phyloP scores from a whole-genome alignment of 768 basidiomycete genomes.

The Paxillus involutus region DNA sequence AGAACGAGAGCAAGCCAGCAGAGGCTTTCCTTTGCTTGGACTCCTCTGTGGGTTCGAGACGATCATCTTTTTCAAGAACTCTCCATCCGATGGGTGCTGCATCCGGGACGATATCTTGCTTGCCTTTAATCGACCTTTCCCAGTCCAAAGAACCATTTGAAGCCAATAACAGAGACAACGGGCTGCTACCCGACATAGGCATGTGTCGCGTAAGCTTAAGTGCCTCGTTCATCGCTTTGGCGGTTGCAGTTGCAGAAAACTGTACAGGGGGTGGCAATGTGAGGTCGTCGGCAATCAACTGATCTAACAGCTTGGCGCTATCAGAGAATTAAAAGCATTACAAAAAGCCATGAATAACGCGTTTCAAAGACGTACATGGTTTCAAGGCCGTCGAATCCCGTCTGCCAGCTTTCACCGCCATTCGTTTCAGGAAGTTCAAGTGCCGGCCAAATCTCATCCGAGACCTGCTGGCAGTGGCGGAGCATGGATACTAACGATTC shows the following conservation, averaged over 20 bases:
- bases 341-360: not conserved
- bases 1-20: conserved; percentile 72
- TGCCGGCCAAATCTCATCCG: conserved; percentile 53
- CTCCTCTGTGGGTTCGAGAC: conserved; percentile 29
- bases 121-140: conserved; percentile 65
- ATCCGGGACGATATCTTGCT: conserved; percentile 47
- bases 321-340: conserved; percentile 4
- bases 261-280: conserved; percentile 47
- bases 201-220: conserved; percentile 65
- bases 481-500: conserved; percentile 62
- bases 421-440: conserved; percentile 8
- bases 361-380: conserved; percentile 51
- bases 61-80: conserved; percentile 57
- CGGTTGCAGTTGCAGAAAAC: conserved; percentile 55
- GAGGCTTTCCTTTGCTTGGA: conserved; percentile 48
- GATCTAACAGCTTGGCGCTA: conserved; percentile 42
- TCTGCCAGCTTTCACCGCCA: conserved; percentile 36
- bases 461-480: conserved; percentile 50
- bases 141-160: conserved; percentile 76
- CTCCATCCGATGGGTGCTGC: conserved; percentile 70
- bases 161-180: conserved; percentile 65
- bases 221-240: conserved; percentile 59
- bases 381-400: conserved; percentile 49
- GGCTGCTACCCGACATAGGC: conserved; percentile 54
- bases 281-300: conserved; percentile 51